phyloP scores from a whole-genome alignment of 345 rosid genomes.

The Boechera stricta region DNA sequence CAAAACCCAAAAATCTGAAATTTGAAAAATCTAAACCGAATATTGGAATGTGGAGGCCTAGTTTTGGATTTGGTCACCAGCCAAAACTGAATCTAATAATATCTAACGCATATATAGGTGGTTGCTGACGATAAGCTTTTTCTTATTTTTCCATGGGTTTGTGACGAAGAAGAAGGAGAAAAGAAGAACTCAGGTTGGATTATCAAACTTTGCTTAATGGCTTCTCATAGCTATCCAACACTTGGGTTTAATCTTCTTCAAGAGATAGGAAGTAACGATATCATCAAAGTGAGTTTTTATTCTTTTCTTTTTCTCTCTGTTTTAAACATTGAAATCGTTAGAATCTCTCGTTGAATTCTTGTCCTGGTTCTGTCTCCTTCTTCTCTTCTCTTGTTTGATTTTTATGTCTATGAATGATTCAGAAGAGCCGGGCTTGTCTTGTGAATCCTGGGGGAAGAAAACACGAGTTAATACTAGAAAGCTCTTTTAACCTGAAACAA shows the following conservation, averaged over 20 bases:
- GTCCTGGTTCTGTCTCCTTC: not conserved
- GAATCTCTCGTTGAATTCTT: not conserved
- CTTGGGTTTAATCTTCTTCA: slow-evolving; percentile 45
- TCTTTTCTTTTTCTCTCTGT: not conserved
- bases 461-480: slow-evolving; percentile 49
- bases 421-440: slow-evolving; percentile 53
- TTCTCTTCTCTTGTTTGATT: not conserved
- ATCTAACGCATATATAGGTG: slow-evolving; percentile 5
- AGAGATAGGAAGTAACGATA: slow-evolving; percentile 44
- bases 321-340: not conserved
- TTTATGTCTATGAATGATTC: slow-evolving; percentile 28
- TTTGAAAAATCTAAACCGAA: too few species aligned
- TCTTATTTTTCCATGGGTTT: not conserved
- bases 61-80: not conserved
- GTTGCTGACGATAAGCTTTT: slow-evolving; percentile 30
- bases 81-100: slow-evolving; percentile 29
- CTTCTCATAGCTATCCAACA: slow-evolving; percentile 61
- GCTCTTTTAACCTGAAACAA: slow-evolving; percentile 45
- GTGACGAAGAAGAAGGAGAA: slow-evolving; percentile 21
- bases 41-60: too few species aligned
- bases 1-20: too few species aligned
- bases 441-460: slow-evolving; percentile 47
- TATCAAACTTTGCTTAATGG: slow-evolving; percentile 61
- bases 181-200: slow-evolving; percentile 29
- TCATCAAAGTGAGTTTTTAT: slow-evolving; percentile 50